Conservation (phyloP, 1,139 yeast species). For the Nakaseomyces uthaithaninus region DNA sequence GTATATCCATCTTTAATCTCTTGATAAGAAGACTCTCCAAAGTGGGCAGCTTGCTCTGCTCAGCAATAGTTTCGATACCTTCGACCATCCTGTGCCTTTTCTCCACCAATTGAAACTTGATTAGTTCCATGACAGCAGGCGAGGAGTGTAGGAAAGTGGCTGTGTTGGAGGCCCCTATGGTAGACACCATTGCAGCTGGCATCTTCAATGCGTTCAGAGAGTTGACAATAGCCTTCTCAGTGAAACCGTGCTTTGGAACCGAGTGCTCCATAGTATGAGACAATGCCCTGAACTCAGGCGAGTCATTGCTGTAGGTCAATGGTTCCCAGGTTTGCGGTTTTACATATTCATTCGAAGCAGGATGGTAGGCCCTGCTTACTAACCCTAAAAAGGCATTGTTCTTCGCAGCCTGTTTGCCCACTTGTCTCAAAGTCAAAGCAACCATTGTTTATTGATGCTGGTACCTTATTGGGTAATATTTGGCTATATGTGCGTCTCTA, state of each 20-base stretch:
- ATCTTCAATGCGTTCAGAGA: conserved; percentile 57
- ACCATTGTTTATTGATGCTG: neutral
- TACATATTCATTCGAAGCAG: conserved; percentile 22
- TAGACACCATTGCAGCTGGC: conserved; percentile 58
- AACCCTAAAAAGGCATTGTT: neutral
- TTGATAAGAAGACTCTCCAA: conserved; percentile 45
- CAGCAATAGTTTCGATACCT: conserved; percentile 20
- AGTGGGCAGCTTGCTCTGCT: conserved; percentile 22
- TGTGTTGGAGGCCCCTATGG: conserved; percentile 38
- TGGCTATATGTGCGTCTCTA: too few species aligned
- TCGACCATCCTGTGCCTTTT: conserved; percentile 42
- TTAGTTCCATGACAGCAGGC: conserved; percentile 51
- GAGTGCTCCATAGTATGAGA: conserved; percentile 40
- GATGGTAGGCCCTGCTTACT: conserved; percentile 18
- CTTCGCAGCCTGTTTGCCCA: neutral
- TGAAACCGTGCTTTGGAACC: conserved; percentile 68
- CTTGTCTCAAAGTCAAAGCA: conserved; percentile 1
- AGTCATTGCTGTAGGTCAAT: conserved; percentile 26
- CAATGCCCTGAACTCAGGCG: conserved; percentile 37
- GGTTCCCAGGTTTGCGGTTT: conserved; percentile 20
- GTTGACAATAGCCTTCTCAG: conserved; percentile 47
- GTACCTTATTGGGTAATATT: too few species aligned
- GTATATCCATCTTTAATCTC: conserved; percentile 57
- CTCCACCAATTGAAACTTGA: conserved; percentile 54
- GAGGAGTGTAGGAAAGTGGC: conserved; percentile 32